Conservation (phyloP, 257 asterid species). For the Rubia yunnanensis region DNA sequence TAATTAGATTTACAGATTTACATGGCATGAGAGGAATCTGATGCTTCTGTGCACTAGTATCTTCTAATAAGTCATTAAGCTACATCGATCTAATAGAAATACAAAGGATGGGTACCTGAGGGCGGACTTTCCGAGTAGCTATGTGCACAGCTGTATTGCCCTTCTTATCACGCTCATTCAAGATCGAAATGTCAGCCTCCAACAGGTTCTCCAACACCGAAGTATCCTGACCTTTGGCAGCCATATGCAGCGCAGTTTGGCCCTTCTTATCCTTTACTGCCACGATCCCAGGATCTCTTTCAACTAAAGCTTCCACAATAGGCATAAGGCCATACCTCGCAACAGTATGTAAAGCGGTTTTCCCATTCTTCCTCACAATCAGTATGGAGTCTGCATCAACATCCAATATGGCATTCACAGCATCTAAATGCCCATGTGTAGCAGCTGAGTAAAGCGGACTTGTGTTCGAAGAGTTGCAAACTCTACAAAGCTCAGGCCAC, state of each 20-base stretch:
- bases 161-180: constrained; percentile 86
- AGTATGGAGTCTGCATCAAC: constrained; percentile 51
- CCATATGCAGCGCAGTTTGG: constrained; percentile 98
- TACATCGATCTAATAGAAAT: not conserved
- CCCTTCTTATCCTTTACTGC: constrained; percentile 86
- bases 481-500: constrained; percentile 95
- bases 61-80: constrained; percentile 3
- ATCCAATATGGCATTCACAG: constrained; percentile 80
- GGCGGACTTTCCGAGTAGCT: constrained; percentile 81
- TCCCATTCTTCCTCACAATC: constrained; percentile 86
- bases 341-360: constrained; percentile 86
- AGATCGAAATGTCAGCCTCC: constrained; percentile 62
- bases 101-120: constrained; percentile 43
- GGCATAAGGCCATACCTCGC: constrained; percentile 69
- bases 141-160: constrained; percentile 90
- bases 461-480: constrained; percentile 81
- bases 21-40: not conserved
- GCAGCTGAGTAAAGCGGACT: constrained; percentile 97
- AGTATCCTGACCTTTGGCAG: constrained; percentile 85
- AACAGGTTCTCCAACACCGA: constrained; percentile 67
- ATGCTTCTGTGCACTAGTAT: not conserved
- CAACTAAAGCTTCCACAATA: constrained; percentile 64
- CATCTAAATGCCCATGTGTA: constrained; percentile 58
- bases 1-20: not conserved
- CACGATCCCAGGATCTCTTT: constrained; percentile 64